Conservation (phyloP, 2,329 filamentous ascomycete genomes). For the Colletotrichum horii region DNA sequence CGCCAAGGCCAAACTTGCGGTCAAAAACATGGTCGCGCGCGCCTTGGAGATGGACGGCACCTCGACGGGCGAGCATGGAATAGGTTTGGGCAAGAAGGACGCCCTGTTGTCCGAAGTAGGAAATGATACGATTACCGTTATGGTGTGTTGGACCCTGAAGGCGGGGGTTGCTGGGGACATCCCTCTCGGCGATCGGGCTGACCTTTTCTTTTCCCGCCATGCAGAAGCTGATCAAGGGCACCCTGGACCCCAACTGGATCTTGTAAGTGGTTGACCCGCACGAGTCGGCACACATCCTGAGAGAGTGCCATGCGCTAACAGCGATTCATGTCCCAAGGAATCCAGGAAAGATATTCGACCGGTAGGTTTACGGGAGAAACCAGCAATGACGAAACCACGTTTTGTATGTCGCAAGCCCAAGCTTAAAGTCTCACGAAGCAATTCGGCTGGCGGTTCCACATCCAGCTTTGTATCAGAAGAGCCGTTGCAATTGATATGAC, state of each 20-base stretch:
- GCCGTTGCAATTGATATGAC: background rate
- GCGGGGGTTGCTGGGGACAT: background rate
- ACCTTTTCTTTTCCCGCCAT: background rate
- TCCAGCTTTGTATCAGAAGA: background rate
- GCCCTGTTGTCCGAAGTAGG: constrained; percentile 81
- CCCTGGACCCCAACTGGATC: background rate
- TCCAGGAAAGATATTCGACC: constrained; percentile 18
- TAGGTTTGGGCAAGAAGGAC: constrained; percentile 86
- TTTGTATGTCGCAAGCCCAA: constrained; percentile 2
- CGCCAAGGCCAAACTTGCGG: constrained; percentile 79
- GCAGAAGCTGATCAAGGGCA: background rate
- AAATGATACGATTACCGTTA: constrained; percentile 78
- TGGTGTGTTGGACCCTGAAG: constrained; percentile 55
- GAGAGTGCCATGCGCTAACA: background rate
- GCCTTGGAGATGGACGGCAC: constrained; percentile 93
- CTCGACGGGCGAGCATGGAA: constrained; percentile 85
- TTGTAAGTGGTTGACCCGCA: background rate
- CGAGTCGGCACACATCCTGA: background rate
- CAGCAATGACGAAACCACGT: constrained; percentile 15
- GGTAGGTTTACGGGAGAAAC: constrained; percentile 11
- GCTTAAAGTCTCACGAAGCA: background rate
- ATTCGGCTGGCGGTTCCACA: background rate
- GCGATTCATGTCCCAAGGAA: constrained; percentile 6
- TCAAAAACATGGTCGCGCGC: constrained; percentile 88
- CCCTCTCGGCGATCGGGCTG: background rate